Conservation (phyloP, 148 eudicot genomes). For the Persicaria maculosa region DNA sequence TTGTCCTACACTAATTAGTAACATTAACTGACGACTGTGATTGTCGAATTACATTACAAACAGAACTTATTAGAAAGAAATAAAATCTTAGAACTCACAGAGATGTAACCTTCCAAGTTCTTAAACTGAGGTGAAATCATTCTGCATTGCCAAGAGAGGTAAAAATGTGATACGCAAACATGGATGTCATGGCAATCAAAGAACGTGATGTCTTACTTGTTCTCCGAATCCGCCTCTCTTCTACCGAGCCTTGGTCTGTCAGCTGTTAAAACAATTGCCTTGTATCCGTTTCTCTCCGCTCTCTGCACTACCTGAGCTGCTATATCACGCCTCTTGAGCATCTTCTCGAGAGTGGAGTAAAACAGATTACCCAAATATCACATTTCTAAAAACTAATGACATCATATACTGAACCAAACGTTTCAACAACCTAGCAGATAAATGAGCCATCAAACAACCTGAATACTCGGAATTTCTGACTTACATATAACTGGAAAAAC, state of each 20-base stretch:
- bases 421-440: background rate
- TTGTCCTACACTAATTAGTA: conserved; percentile 32
- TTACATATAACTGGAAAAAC: conserved; percentile 70
- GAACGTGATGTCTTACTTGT: conserved; percentile 38
- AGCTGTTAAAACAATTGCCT: conserved; percentile 68
- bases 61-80: background rate
- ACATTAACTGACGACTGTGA: background rate
- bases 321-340: conserved; percentile 50
- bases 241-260: conserved; percentile 80
- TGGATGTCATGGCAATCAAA: background rate
- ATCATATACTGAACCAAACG: background rate
- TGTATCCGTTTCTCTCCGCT: conserved; percentile 74
- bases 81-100: conserved; percentile 31
- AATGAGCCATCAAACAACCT: background rate
- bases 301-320: conserved; percentile 48
- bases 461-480: background rate
- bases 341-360: conserved; percentile 30
- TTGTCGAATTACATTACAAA: background rate
- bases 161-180: background rate
- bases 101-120: conserved; percentile 64
- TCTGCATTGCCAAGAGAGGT: conserved; percentile 31
- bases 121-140: conserved; percentile 58
- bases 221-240: conserved; percentile 71
- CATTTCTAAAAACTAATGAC: background rate
- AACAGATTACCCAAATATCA: background rate